These are phyloP conservation scores for Agaricales sp. DNA, from an alignment of 1,284 basidiomycete species.

Conservation along the genomic window DNA sequence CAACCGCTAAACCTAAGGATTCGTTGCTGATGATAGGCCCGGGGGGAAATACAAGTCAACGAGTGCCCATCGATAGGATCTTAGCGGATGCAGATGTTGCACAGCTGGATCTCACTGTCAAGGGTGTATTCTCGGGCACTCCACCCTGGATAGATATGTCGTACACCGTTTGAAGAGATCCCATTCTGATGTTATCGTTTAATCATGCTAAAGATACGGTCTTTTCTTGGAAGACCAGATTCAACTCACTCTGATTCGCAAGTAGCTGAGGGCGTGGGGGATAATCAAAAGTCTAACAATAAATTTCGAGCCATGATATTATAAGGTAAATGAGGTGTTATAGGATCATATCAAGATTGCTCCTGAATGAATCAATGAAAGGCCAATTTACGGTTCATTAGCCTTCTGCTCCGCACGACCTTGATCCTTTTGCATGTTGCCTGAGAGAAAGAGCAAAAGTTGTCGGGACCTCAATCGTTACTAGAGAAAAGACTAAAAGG, in stretches of 20 bases:
- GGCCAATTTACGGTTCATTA: constrained; percentile 25
- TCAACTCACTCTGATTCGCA: too few species aligned
- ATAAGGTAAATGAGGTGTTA: too few species aligned
- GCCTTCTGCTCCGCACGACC: constrained; percentile 36
- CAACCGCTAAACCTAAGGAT: not conserved
- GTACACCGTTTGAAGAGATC: constrained; percentile 26
- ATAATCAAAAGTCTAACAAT: too few species aligned
- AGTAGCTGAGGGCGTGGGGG: too few species aligned
- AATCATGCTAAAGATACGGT: too few species aligned
- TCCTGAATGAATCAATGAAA: too few species aligned
- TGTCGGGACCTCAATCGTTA: too few species aligned
- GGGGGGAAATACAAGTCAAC: constrained; percentile 35
- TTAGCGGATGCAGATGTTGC: constrained; percentile 28
- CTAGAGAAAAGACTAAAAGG: not conserved
- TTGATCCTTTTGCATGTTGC: constrained; percentile 40
- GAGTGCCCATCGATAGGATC: constrained; percentile 38
- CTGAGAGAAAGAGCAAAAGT: constrained; percentile 15
- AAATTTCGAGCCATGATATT: too few species aligned
- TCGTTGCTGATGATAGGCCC: constrained; percentile 28
- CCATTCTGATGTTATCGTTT: too few species aligned
- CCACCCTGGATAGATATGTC: constrained; percentile 46
- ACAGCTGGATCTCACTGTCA: constrained; percentile 27
- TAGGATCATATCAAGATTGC: too few species aligned
- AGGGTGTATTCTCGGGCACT: constrained; percentile 35
- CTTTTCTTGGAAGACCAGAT: too few species aligned